Percentiles rank a stretch among this genome's conserved stretches.
Conservation (phyloP, 345 rosid species). For the Acer yangbiense region DNA sequence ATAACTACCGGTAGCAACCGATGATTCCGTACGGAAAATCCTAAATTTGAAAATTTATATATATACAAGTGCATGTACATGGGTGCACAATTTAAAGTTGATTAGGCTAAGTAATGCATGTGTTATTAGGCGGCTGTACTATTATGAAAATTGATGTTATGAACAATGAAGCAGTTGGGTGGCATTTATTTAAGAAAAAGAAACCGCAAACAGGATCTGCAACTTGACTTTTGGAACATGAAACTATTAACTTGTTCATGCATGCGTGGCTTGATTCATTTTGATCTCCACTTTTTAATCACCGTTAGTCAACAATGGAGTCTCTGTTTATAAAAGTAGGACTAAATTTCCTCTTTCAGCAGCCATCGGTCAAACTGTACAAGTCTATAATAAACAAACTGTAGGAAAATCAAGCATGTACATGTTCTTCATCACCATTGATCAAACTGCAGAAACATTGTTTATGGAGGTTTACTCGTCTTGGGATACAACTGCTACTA, state of each 20-base stretch:
- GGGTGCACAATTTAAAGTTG: no score
- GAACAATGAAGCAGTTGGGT: neutral
- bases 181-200: neutral
- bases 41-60: no score
- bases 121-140: neutral
- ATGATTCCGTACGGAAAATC: no score
- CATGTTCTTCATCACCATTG: no score
- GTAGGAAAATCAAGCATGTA: neutral
- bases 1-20: no score
- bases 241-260: no score
- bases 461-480: no score
- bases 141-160: neutral
- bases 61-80: no score
- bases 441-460: no score
- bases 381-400: neutral
- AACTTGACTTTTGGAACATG: neutral
- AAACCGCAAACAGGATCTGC: neutral
- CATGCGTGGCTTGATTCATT: neutral
- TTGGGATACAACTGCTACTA: no score
- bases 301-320: neutral
- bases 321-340: neutral
- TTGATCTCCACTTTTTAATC: neutral
- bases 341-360: conserved; percentile 5
- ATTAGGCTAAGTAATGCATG: no score
- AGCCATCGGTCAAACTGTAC: neutral